Evolutionary conservation across 2,329 filamentous ascomycete species (phyloP), one percentile per base, ranked within the genome.

Genomic region (Pyrenochaeta sp.): DNA sequence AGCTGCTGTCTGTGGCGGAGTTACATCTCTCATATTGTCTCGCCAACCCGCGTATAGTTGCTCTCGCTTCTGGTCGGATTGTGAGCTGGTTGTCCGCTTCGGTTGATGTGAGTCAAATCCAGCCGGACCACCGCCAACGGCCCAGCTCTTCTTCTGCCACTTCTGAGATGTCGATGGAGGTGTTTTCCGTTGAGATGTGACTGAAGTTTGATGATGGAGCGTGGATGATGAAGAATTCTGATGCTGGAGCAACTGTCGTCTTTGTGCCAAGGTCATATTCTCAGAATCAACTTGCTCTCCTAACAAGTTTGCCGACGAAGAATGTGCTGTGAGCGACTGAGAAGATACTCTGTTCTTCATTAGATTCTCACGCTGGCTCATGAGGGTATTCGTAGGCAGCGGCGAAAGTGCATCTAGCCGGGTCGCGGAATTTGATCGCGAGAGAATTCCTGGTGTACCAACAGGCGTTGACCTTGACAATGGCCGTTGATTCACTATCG

Each of bases 261-360:
- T 84, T 58, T 88, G 82, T 28, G 83, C 87, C 13, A 94, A 77
- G 0, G 89, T 86, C 54, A 93, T 77, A 42, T 91, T 82, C 48
- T 92, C 89, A 1, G 79, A 74, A 56, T 66, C 46, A 55, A 31
- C 27, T 48, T 51, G 43, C 28, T 49, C 56, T 13, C 42, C 51
- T 13, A 59, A 44, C 7, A 68, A 52, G 24, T 63, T 65, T 4
- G 66, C 48, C 0, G 58, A 57, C 1, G 68, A 65, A 3, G 61
- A 28, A 11, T 58, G 50, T 18, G 68, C 62, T 8, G 56, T 67
- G 55, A 75, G 69, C 0, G 69, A 72, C 3, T 68, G 69, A 4
- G 70, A 65, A 2, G 71, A 71, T 8, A 67, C 54, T 15, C 68
- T 63, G 37, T 71, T 72, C 13, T 68, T 73, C 17, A 85, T 65